phyloP scores from a whole-genome alignment of 228 moss, liverwort and hornwort species.

The Sphagnum fallax region DNA sequence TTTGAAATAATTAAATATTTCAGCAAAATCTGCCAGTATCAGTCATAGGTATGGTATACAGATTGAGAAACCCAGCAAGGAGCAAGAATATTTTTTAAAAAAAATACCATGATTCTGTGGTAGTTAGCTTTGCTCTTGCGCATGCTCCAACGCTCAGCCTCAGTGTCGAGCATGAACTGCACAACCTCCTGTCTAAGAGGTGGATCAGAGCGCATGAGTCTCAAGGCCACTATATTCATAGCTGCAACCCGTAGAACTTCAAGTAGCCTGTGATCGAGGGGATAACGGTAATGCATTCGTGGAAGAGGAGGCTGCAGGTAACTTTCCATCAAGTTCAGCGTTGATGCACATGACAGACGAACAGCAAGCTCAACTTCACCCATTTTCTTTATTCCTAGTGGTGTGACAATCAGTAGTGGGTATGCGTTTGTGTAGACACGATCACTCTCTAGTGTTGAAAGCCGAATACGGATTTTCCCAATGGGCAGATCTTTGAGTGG shows the following conservation, averaged over 20 bases:
- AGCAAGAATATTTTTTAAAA: too few relatives aligned
- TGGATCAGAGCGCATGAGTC: conserved; percentile 72
- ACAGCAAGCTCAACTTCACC: conserved; percentile 87
- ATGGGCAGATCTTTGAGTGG: conserved; percentile 66
- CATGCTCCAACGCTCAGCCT: conserved; percentile 93
- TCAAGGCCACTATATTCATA: conserved; percentile 79
- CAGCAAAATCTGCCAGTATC: too few relatives aligned
- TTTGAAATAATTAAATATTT: too few relatives aligned
- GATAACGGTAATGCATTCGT: conserved; percentile 80
- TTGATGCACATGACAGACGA: conserved; percentile 67
- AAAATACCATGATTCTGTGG: conserved; percentile 65
- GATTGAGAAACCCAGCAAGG: neutral
- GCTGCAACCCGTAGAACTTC: conserved; percentile 70
- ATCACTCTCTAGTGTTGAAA: conserved; percentile 86
- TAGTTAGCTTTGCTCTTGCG: conserved; percentile 90
- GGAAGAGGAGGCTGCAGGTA: conserved; percentile 78
- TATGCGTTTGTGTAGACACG: conserved; percentile 86
- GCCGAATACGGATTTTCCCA: conserved; percentile 77
- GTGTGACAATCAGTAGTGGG: conserved; percentile 77
- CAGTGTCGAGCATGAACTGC: conserved; percentile 84
- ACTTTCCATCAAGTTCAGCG: conserved; percentile 61
- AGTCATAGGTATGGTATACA: neutral
- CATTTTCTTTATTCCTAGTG: conserved; percentile 83
- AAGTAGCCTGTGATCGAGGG: conserved; percentile 45
- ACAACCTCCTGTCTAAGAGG: conserved; percentile 76